phyloP scores from a whole-genome alignment of 169 alveolate species.

The Eimeria tenella region DNA sequence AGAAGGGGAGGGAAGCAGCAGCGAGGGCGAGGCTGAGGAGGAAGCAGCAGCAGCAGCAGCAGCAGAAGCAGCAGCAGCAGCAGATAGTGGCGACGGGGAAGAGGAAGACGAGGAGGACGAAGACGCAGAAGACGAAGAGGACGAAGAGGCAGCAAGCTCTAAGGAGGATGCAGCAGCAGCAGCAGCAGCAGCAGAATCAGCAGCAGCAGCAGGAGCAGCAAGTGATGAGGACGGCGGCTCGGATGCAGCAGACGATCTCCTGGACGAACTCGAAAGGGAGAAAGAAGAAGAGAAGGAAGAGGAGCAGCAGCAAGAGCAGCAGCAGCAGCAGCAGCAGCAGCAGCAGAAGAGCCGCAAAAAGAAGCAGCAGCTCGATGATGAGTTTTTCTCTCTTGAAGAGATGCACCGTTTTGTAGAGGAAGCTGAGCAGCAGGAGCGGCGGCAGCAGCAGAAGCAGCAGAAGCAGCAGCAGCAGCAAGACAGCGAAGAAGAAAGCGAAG shows the following conservation, averaged over 20 bases:
- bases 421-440: constrained; percentile 40
- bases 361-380: constrained; percentile 8
- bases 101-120: constrained; percentile 1
- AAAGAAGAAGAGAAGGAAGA: neutral
- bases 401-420: constrained; percentile 48
- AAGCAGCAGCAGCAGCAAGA: neutral
- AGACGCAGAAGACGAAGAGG: constrained; percentile 8
- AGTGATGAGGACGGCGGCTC: neutral
- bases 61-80: constrained; percentile 1
- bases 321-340: constrained; percentile 53
- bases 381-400: constrained; percentile 33
- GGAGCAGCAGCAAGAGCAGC: constrained; percentile 28
- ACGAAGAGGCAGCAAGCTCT: neutral
- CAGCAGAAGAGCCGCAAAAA: neutral
- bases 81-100: neutral
- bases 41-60: neutral
- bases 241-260: constrained; percentile 9
- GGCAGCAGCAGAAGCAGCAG: constrained; percentile 24
- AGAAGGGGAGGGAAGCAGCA: neutral
- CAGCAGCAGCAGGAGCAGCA: constrained; percentile 31
- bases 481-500: constrained; percentile 42
- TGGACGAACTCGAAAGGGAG: constrained; percentile 1
- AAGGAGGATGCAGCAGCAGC: constrained; percentile 1
- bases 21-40: neutral
- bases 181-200: neutral